A percentile compares a stretch with the other conserved stretches of the same genome.
These are phyloP conservation scores for Prunella vulgaris DNA, from an alignment of 257 asterid species.

Conservation along the genomic window DNA sequence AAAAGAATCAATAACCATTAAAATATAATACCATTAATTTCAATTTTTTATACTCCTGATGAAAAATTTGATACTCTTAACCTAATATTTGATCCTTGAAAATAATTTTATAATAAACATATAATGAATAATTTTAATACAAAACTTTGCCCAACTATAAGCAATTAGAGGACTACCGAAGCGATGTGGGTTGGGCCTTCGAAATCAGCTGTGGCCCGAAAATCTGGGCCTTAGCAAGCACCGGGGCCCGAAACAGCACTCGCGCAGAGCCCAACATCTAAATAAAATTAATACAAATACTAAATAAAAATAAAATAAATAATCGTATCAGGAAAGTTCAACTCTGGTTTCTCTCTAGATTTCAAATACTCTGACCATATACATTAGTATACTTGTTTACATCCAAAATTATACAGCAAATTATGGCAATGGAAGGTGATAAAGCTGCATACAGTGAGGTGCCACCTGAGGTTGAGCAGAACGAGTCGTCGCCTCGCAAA, in stretches of 20 bases:
- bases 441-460: constrained; percentile 38
- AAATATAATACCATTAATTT: no score
- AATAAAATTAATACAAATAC: not conserved
- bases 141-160: no score
- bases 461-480: constrained; percentile 42
- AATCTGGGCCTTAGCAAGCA: not conserved
- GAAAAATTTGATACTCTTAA: no score
- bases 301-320: not conserved
- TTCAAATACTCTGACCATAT: constrained; percentile 28
- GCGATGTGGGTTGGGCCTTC: not conserved
- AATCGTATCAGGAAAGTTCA: constrained; percentile 25
- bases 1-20: no score
- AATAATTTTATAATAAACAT: no score
- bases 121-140: no score
- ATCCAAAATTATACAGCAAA: constrained; percentile 1
- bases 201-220: not conserved
- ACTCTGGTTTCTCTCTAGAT: constrained; percentile 26
- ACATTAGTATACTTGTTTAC: constrained; percentile 1
- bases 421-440: constrained; percentile 48
- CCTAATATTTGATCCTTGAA: no score
- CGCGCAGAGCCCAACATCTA: not conserved
- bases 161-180: no score
- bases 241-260: not conserved
- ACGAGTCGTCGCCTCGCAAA: constrained; percentile 58
- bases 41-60: no score